phyloP scores from a whole-genome alignment of 2,329 filamentous ascomycete genomes.

The Aureobasidium sp. region DNA sequence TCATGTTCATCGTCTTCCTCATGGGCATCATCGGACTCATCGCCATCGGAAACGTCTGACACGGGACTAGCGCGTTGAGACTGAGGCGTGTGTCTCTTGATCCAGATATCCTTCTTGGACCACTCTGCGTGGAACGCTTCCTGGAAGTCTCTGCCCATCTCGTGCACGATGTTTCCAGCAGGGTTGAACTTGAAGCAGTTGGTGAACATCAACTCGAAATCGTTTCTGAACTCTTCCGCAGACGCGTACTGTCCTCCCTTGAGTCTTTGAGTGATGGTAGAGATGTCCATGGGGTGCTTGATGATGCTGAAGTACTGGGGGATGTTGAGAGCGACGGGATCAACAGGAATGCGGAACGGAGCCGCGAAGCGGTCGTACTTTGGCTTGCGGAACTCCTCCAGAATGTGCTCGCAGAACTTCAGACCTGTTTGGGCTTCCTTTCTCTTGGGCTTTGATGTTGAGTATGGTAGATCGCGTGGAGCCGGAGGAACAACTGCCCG shows the following conservation, averaged over 20 bases:
- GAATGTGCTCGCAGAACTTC: constrained; percentile 75
- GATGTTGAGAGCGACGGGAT: constrained; percentile 88
- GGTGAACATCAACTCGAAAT: constrained; percentile 71
- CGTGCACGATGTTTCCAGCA: constrained; percentile 63
- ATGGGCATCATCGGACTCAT: constrained; percentile 53
- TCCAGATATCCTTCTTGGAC: constrained; percentile 70
- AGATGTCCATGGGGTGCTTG: constrained; percentile 93
- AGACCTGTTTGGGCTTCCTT: constrained; percentile 85
- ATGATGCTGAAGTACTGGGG: constrained; percentile 88
- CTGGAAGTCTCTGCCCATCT: constrained; percentile 63
- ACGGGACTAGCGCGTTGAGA: constrained; percentile 57
- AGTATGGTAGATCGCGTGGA: constrained; percentile 83
- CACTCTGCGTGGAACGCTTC: constrained; percentile 67
- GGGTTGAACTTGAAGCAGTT: constrained; percentile 93
- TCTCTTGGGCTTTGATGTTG: constrained; percentile 72
- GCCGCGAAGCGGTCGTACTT: constrained; percentile 60
- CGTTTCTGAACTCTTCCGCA: constrained; percentile 76
- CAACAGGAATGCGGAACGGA: constrained; percentile 76
- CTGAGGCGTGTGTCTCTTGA: constrained; percentile 62
- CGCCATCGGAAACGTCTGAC: constrained; percentile 60
- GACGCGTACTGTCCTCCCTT: constrained; percentile 69
- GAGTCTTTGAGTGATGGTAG: constrained; percentile 71
- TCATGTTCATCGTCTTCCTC: constrained; percentile 38
- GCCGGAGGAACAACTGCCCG: constrained; percentile 88
- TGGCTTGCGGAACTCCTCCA: constrained; percentile 66